These are phyloP conservation scores for Diospyros kaki DNA, from an alignment of 148 eudicot species.

Conservation along the genomic window DNA sequence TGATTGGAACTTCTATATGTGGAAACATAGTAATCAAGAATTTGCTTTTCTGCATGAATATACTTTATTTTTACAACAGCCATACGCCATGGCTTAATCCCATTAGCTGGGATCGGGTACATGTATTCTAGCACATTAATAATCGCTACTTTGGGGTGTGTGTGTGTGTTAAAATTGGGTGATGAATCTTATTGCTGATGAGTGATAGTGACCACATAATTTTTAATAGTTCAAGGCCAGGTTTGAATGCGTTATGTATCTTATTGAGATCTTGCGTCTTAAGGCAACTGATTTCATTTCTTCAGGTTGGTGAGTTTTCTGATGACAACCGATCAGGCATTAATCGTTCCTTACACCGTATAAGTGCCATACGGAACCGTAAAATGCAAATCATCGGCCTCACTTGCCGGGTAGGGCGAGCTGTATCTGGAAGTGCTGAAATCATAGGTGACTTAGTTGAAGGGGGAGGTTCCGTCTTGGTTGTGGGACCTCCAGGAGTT, in stretches of 20 bases:
- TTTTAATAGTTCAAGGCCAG: background rate
- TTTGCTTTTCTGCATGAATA: background rate
- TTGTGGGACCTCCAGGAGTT: slow-evolving; percentile 98
- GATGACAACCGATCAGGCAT: slow-evolving; percentile 98
- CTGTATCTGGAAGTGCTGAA: slow-evolving; percentile 95
- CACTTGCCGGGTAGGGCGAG: slow-evolving; percentile 98
- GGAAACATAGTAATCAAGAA: background rate
- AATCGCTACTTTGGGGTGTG: too few species aligned
- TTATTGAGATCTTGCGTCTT: background rate
- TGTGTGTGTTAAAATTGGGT: background rate
- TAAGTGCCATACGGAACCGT: slow-evolving; percentile 96
- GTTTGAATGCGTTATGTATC: background rate
- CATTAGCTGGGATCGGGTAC: too few species aligned
- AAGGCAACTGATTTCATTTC: slow-evolving; percentile 22
- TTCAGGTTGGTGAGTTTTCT: slow-evolving; percentile 96
- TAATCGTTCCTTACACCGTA: slow-evolving; percentile 87
- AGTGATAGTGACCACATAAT: slow-evolving; percentile 14
- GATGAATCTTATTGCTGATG: slow-evolving; percentile 6
- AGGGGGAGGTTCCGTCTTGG: slow-evolving; percentile 91
- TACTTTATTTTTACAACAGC: too few species aligned
- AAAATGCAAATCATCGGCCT: slow-evolving; percentile 91
- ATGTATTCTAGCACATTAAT: too few species aligned
- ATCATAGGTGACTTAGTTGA: slow-evolving; percentile 83
- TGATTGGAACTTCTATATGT: background rate
- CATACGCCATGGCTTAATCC: too few species aligned